phyloP scores from a whole-genome alignment of 2,329 filamentous ascomycete genomes.

The Ascochyta rabiei region DNA sequence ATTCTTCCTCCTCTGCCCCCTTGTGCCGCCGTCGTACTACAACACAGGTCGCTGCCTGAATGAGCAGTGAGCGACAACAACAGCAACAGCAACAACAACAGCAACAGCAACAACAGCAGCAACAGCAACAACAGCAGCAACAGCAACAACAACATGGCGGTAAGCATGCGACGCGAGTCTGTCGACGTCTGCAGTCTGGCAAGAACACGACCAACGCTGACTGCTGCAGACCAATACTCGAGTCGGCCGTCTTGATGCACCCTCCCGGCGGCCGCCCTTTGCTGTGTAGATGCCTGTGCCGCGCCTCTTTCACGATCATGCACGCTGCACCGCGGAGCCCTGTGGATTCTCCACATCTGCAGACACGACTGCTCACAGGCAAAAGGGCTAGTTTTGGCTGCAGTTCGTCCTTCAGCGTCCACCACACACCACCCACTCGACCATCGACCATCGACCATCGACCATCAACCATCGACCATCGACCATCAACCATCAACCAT shows the following conservation, averaged over 20 bases:
- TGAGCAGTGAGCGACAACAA: constrained; percentile 8
- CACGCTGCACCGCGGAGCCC: background rate
- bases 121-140: constrained; percentile 3
- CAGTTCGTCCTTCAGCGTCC: background rate
- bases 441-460: background rate
- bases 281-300: background rate
- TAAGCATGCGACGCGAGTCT: background rate
- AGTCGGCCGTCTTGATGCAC: background rate
- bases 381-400: background rate
- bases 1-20: background rate
- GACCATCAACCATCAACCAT: too few species aligned
- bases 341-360: background rate
- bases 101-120: too few species aligned
- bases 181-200: too few species aligned
- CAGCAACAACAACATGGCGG: background rate
- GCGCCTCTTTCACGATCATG: background rate
- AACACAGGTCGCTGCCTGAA: too few species aligned
- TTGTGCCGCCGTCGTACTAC: background rate
- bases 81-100: background rate
- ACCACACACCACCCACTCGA: background rate
- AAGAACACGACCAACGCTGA: background rate
- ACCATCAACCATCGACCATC: too few species aligned
- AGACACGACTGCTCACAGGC: background rate
- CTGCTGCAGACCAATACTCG: background rate
- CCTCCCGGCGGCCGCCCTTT: background rate